Evolutionary conservation across 1,284 basidiomycete genomes (phyloP).

Genomic region (Apiotrichum veenhuisii): DNA sequence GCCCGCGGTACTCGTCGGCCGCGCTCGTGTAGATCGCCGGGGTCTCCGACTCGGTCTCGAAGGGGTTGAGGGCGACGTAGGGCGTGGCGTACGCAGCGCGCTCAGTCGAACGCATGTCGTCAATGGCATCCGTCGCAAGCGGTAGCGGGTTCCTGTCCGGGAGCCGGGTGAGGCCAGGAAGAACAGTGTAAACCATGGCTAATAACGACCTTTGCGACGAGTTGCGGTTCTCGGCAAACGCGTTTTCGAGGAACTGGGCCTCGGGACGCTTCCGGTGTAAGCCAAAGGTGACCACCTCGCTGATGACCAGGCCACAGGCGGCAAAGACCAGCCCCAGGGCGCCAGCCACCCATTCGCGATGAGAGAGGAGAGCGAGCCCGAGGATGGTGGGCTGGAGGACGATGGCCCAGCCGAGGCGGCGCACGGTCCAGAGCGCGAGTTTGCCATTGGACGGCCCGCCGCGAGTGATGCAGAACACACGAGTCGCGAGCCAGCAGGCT

Average conservation of each 20-base stretch:
- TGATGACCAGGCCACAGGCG: constrained; percentile 41
- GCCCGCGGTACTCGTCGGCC: constrained; percentile 48
- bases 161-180: constrained; percentile 9
- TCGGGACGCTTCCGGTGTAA: constrained; percentile 7
- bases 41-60: not conserved
- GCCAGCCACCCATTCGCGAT: constrained; percentile 66
- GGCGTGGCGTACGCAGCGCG: constrained; percentile 48
- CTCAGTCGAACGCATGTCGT: constrained; percentile 72
- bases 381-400: constrained; percentile 67
- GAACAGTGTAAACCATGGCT: constrained; percentile 12
- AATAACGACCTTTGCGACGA: constrained; percentile 13
- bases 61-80: constrained; percentile 1
- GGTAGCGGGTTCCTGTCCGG: constrained; percentile 8
- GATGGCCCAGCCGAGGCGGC: constrained; percentile 54
- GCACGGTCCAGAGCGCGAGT: constrained; percentile 68
- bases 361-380: constrained; percentile 65
- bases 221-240: constrained; percentile 15
- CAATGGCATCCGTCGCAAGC: constrained; percentile 46
- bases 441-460: constrained; percentile 65
- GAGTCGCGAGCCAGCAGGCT: constrained; percentile 68
- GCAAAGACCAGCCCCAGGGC: constrained; percentile 60
- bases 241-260: constrained; percentile 4
- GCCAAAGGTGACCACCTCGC: constrained; percentile 24
- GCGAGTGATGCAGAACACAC: constrained; percentile 65
- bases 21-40: not conserved